Base-by-base conservation (phyloP, 1,284 basidiomycete species). In the Heterobasidion occidentale region DNA sequence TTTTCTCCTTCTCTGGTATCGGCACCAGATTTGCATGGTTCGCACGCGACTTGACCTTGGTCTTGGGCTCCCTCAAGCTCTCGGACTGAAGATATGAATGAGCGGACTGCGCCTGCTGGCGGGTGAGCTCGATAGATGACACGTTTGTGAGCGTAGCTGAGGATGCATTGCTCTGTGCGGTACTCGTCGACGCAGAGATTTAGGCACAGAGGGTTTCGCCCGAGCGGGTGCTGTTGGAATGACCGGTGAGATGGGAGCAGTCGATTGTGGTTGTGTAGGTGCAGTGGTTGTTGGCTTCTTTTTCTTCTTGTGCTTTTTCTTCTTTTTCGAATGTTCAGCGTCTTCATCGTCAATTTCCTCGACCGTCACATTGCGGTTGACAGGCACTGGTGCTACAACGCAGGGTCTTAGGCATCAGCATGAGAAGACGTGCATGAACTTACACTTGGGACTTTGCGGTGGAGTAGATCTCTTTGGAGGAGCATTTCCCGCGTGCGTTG, bases 291-390 rank as follows among this genome's bases (percentile, higher is more conserved):
- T 59, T 9, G 71, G 56, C 14, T 65, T 61, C 68, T 84, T 88
- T 71, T 85, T 88, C 68, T 88, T 88, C 75, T 84, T 86, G 7
- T 77, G 69, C 64, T 85, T 88, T 68, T 82, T 84, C 76, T 77
- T 86, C 71, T 88, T 88, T 71, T 86, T 85, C 4, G 66, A 47
- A 0, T 65, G 56, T 9, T 68, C 69, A 11, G 75, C 77, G 20
- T 82, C 85, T 65, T 87, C 82, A 46, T 84, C 84, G 46, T 86
- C 83, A 0, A 80, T 81, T 44, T 88, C 86, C 62, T 88, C 86
- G 9, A 86, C 74, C 0, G 83, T 85, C 6, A 78, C 73, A 54
- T 74, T 76, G 38, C 72, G 70, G 53, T 68, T 72, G 63, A 74
- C 73, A 17, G 65, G 57, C 50, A 61, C 61, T 46, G 63, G 51